Evolutionary conservation across 2,329 filamentous ascomycete species (phyloP).

Genomic region (Ophiosphaerella herpotricha): DNA sequence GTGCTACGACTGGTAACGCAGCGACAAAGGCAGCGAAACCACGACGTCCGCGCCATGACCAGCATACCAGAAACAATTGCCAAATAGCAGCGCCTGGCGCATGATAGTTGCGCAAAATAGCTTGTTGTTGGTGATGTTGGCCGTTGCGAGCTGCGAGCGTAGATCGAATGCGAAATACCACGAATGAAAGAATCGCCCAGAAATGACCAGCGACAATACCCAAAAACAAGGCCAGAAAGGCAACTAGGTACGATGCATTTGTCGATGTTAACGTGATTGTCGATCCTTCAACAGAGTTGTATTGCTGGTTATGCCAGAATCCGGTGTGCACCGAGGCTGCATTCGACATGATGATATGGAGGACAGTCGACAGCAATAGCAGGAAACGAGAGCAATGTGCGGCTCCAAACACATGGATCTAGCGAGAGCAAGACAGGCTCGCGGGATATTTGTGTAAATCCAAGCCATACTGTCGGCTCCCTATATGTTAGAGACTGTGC

Average conservation of each 20-base stretch:
- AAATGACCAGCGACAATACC: slow-evolving; percentile 2
- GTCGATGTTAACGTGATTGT: neutral
- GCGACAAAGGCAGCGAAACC: neutral
- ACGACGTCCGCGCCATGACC: neutral
- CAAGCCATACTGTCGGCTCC: neutral
- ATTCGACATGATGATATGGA: neutral
- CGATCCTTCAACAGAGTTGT: neutral
- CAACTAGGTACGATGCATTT: neutral
- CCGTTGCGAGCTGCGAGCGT: neutral
- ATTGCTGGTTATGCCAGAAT: neutral
- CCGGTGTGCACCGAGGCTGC: neutral
- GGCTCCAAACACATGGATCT: too few species aligned
- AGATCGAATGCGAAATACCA: neutral
- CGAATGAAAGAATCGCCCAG: slow-evolving; percentile 1
- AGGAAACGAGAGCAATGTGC: too few species aligned
- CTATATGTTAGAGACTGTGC: too few species aligned
- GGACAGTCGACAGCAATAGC: too few species aligned
- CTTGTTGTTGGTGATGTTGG: slow-evolving; percentile 2
- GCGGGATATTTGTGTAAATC: neutral
- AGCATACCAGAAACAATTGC: neutral
- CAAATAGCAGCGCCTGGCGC: slow-evolving; percentile 1
- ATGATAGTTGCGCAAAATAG: slow-evolving; percentile 2
- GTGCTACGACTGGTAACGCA: neutral
- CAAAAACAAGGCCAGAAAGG: neutral
- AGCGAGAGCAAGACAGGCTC: too few species aligned